These are phyloP conservation scores for Pichia sp. DNA, from an alignment of 1,139 yeast species.

Conservation along the genomic window DNA sequence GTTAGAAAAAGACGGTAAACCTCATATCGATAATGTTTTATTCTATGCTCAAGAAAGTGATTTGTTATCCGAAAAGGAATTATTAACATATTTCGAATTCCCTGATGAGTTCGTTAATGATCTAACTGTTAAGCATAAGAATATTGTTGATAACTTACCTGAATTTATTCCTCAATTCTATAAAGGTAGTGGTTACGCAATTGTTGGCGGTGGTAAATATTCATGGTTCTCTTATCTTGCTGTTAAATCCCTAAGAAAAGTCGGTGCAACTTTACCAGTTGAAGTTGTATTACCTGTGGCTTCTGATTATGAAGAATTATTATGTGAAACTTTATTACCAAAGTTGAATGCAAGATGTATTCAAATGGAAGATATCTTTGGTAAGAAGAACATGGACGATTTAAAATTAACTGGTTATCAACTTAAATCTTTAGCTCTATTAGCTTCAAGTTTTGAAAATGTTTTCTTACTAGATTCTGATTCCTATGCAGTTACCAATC, in stretches of 20 bases:
- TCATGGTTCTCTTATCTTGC: constrained; percentile 50
- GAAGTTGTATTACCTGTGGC: constrained; percentile 52
- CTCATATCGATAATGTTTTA: constrained; percentile 23
- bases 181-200: constrained; percentile 51
- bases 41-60: constrained; percentile 22
- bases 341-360: constrained; percentile 46
- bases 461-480: constrained; percentile 48
- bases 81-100: constrained; percentile 20
- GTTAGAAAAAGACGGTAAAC: constrained; percentile 23
- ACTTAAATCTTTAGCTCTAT: constrained; percentile 46
- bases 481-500: constrained; percentile 43
- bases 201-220: constrained; percentile 57
- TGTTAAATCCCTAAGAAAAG: constrained; percentile 46
- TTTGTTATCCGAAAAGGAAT: constrained; percentile 20
- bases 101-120: constrained; percentile 24
- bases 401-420: constrained; percentile 46
- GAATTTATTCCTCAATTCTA: constrained; percentile 20
- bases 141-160: constrained; percentile 21
- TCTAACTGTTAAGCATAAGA: constrained; percentile 24
- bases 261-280: constrained; percentile 51
- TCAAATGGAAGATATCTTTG: constrained; percentile 34
- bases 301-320: constrained; percentile 43
- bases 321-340: constrained; percentile 44
- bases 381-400: constrained; percentile 22
- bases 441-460: constrained; percentile 45